Conservation (phyloP, 768 basidiomycete species). For the Psilocybe tampanensis region DNA sequence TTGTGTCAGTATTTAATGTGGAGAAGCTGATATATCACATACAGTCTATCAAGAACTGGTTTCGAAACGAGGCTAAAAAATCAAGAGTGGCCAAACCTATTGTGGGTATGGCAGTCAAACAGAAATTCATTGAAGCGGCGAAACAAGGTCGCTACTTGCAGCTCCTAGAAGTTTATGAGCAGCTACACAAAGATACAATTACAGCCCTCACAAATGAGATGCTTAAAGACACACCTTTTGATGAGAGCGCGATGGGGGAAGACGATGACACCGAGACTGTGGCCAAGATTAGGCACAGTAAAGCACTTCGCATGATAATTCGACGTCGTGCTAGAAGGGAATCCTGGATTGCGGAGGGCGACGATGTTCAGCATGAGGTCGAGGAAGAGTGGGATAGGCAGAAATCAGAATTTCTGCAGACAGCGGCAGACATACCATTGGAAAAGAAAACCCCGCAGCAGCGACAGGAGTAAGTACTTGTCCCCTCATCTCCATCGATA, state of each 20-base stretch:
- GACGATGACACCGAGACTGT: background rate
- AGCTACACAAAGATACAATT: background rate
- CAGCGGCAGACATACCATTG: background rate
- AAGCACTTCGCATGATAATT: background rate
- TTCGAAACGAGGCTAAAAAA: background rate
- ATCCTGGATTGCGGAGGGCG: background rate
- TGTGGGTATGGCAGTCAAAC: background rate
- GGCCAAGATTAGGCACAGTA: background rate
- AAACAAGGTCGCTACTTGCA: background rate
- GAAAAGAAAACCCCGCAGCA: background rate
- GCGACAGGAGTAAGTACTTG: background rate
- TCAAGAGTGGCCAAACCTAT: background rate
- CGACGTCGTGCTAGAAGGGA: background rate
- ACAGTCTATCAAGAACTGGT: conserved; percentile 1
- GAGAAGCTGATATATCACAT: background rate
- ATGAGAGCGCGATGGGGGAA: background rate
- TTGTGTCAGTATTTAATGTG: background rate
- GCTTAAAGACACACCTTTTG: background rate
- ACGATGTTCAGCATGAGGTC: background rate
- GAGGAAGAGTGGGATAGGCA: background rate
- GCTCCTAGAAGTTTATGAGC: background rate
- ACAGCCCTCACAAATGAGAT: background rate
- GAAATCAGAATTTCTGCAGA: background rate
- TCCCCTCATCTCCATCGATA: no score
- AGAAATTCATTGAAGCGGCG: background rate